These are phyloP conservation scores for Leptographium radiaticola DNA, from an alignment of 2,329 filamentous ascomycete genomes.

Conservation along the genomic window DNA sequence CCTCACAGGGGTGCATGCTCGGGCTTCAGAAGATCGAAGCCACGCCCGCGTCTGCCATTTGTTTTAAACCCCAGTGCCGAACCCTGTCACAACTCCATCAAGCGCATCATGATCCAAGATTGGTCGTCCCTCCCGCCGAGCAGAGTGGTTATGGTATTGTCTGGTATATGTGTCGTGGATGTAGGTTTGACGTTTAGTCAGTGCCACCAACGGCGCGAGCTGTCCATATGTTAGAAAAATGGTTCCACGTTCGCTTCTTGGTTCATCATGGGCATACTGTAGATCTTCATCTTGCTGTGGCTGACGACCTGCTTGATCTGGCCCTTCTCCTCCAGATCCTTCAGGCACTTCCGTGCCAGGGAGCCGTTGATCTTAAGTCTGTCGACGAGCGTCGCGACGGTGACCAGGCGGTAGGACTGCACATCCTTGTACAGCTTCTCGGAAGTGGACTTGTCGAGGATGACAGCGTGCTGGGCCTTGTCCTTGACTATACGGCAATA, in stretches of 20 bases:
- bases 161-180: conserved; percentile 7
- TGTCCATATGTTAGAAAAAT: conserved; percentile 16
- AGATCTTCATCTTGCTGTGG: conserved; percentile 97
- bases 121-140: conserved; percentile 1
- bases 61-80: not conserved
- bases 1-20: conserved; percentile 1
- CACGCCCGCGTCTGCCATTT: not conserved
- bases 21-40: not conserved
- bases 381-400: conserved; percentile 96
- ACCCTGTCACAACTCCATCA: conserved; percentile 9
- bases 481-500: conserved; percentile 63
- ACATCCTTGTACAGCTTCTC: conserved; percentile 99
- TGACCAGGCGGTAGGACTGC: conserved; percentile 99
- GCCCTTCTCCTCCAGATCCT: conserved; percentile 94
- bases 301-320: conserved; percentile 95
- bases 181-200: conserved; percentile 20
- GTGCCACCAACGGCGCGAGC: conserved; percentile 48
- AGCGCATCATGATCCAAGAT: conserved; percentile 3
- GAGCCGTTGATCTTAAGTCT: conserved; percentile 99
- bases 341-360: conserved; percentile 77
- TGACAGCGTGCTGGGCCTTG: conserved; percentile 99
- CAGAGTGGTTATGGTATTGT: conserved; percentile 3
- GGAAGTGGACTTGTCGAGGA: conserved; percentile 93
- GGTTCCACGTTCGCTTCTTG: conserved; percentile 5
- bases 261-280: conserved; percentile 46